phyloP scores from a whole-genome alignment of 768 basidiomycete species.

The Russula vinacea region DNA sequence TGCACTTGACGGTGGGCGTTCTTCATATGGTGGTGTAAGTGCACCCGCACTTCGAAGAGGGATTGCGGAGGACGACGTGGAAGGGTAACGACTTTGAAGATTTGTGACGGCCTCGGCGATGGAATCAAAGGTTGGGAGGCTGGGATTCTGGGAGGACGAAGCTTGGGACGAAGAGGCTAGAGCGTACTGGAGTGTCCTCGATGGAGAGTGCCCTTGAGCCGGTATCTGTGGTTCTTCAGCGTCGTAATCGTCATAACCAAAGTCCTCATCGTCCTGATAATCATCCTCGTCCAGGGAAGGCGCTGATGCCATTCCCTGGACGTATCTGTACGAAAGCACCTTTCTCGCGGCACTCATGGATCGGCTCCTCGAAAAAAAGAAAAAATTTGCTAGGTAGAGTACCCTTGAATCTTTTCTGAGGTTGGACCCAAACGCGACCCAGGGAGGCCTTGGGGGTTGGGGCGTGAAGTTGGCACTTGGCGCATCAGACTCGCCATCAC shows the following conservation, averaged over 20 bases:
- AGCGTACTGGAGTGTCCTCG: constrained; percentile 22
- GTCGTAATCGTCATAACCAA: constrained; percentile 16
- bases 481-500: background rate
- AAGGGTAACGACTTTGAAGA: constrained; percentile 24
- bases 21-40: constrained; percentile 12
- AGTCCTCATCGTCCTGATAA: constrained; percentile 14
- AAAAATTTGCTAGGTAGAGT: background rate
- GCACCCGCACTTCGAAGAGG: background rate
- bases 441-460: background rate
- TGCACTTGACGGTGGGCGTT: constrained; percentile 14
- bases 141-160: constrained; percentile 4
- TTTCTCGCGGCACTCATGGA: constrained; percentile 16
- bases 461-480: background rate
- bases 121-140: constrained; percentile 23
- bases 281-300: constrained; percentile 22
- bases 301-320: constrained; percentile 18
- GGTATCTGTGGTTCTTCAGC: constrained; percentile 8
- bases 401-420: background rate
- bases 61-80: background rate
- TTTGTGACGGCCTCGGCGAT: constrained; percentile 27
- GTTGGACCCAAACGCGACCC: background rate
- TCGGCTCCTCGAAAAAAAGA: background rate
- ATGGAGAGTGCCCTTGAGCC: constrained; percentile 15
- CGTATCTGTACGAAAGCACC: constrained; percentile 22
- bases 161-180: constrained; percentile 21